Conservation (phyloP, 495 filamentous ascomycete genomes). For the Staphylotrichum tortipilum region DNA sequence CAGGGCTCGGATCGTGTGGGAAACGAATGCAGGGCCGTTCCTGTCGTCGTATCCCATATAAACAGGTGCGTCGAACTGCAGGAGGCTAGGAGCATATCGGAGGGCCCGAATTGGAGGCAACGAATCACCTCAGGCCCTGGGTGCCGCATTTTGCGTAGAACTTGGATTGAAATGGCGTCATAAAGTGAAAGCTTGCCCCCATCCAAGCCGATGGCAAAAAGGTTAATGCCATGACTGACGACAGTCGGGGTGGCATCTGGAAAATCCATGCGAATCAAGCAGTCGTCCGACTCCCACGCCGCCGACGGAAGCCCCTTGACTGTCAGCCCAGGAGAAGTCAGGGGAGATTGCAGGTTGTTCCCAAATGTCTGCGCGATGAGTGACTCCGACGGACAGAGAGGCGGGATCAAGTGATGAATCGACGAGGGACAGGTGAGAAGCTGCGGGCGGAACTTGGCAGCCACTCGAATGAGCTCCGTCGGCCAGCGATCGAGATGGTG, state of each 20-base stretch:
- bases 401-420: slow-evolving; percentile 27
- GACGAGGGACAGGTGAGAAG: slow-evolving; percentile 24
- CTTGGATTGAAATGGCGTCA: slow-evolving; percentile 17
- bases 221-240: slow-evolving; percentile 13
- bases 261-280: slow-evolving; percentile 21
- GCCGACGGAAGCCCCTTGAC: slow-evolving; percentile 12
- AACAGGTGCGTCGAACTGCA: slow-evolving; percentile 12
- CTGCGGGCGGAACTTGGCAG: slow-evolving; percentile 24
- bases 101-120: slow-evolving; percentile 16
- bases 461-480: slow-evolving; percentile 27
- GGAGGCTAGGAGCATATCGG: slow-evolving; percentile 13
- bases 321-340: neutral
- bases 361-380: slow-evolving; percentile 16
- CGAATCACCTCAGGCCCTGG: slow-evolving; percentile 17
- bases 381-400: slow-evolving; percentile 27
- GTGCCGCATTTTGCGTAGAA: slow-evolving; percentile 8
- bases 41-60: slow-evolving; percentile 16
- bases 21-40: slow-evolving; percentile 9
- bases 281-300: slow-evolving; percentile 31
- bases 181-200: slow-evolving; percentile 23
- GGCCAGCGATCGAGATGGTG: slow-evolving; percentile 19
- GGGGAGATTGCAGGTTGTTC: neutral
- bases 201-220: slow-evolving; percentile 24
- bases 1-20: slow-evolving; percentile 1
- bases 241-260: slow-evolving; percentile 11